These are phyloP conservation scores for Macadamia tetraphylla DNA, from an alignment of 164 flowering plant genomes.

Conservation along the genomic window DNA sequence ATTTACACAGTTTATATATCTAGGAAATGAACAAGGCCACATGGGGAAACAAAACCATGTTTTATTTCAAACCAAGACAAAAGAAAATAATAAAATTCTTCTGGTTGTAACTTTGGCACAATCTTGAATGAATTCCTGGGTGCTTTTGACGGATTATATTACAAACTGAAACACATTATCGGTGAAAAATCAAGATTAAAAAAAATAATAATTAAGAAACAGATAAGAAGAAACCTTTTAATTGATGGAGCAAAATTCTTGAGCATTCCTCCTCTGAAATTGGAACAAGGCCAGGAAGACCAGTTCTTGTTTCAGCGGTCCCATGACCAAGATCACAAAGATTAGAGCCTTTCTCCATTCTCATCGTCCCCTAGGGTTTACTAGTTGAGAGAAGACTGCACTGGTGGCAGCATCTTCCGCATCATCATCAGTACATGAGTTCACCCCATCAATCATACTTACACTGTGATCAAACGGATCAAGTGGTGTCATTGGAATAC, in stretches of 20 bases:
- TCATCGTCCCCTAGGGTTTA: constrained; percentile 92
- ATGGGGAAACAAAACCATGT: constrained; percentile 12
- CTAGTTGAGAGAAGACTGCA: constrained; percentile 93
- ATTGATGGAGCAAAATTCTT: constrained; percentile 4
- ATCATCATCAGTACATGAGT: constrained; percentile 72
- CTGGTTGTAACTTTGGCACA: constrained; percentile 7
- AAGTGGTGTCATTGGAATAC: constrained; percentile 49
- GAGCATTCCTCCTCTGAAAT: background rate
- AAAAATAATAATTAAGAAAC: constrained; percentile 5
- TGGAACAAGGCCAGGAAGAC: background rate
- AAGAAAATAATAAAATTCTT: background rate
- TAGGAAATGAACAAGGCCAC: constrained; percentile 1
- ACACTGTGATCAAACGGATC: constrained; percentile 68
- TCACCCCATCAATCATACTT: constrained; percentile 52
- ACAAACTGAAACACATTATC: constrained; percentile 19
- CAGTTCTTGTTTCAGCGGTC: background rate
- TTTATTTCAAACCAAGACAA: constrained; percentile 12
- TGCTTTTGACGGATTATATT: constrained; percentile 19
- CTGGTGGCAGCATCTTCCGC: constrained; percentile 80
- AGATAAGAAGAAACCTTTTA: constrained; percentile 10
- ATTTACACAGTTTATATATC: constrained; percentile 11
- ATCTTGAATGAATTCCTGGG: constrained; percentile 15
- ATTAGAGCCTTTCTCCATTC: background rate
- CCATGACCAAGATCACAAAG: background rate
- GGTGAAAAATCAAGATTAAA: constrained; percentile 7